A percentile compares a stretch with the other conserved stretches of the same genome.
Conservation (phyloP, 139 green algal species). For the Coelastrella sp. region DNA sequence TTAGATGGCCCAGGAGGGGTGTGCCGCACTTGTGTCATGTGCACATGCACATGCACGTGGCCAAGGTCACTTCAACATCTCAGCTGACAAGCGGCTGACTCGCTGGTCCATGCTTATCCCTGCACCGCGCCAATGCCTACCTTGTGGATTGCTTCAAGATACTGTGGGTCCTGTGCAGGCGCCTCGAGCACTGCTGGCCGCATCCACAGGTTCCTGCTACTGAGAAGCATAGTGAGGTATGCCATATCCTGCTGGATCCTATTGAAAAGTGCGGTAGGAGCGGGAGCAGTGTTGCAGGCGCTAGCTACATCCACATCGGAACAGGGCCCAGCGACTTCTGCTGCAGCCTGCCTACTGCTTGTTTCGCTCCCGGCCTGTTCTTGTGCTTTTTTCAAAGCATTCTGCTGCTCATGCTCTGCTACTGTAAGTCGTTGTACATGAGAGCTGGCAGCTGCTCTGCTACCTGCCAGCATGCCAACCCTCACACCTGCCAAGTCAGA, state of each 20-base stretch:
- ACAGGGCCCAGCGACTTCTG: background rate
- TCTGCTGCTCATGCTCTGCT: background rate
- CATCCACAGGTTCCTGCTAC: constrained; percentile 42
- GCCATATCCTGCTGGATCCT: constrained; percentile 31
- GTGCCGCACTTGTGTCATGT: background rate
- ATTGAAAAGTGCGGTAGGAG: background rate
- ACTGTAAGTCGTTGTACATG: background rate
- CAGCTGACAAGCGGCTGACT: background rate
- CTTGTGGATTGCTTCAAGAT: constrained; percentile 41
- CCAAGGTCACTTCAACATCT: background rate
- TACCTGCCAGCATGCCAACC: background rate
- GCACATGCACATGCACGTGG: background rate
- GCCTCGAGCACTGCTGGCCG: constrained; percentile 39
- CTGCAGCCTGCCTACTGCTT: background rate
- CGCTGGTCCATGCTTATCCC: background rate
- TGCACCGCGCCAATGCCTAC: background rate
- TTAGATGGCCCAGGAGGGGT: background rate
- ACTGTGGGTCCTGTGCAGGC: constrained; percentile 44
- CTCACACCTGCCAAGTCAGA: background rate
- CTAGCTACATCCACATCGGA: background rate
- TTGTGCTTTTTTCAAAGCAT: background rate
- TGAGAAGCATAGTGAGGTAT: constrained; percentile 35
- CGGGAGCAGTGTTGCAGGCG: background rate
- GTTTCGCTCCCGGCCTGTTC: background rate
- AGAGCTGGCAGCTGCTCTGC: background rate